Evolutionary conservation across 164 flowering plant genomes (phyloP).

Genomic region (Aristolochia contorta): DNA sequence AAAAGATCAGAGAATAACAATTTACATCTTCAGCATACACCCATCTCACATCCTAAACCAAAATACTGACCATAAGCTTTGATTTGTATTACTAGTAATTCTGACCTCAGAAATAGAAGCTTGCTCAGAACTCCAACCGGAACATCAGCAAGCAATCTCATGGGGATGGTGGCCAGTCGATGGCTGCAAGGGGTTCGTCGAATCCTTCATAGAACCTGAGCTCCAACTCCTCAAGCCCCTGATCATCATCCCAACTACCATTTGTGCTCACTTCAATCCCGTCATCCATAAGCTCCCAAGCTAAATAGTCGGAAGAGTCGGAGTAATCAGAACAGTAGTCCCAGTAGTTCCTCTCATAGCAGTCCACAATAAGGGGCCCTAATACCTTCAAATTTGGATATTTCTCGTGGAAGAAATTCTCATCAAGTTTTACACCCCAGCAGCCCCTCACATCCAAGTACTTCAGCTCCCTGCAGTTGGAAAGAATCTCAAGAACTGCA

Average conservation of each 20-base stretch:
- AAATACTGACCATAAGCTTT: slow-evolving; percentile 4
- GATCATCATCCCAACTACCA: slow-evolving; percentile 36
- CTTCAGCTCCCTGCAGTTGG: slow-evolving; percentile 31
- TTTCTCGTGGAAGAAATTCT: slow-evolving; percentile 22
- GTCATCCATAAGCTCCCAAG: slow-evolving; percentile 33
- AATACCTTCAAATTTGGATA: slow-evolving; percentile 21
- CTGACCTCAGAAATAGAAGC: no score
- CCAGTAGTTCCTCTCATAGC: slow-evolving; percentile 23
- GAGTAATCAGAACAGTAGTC: slow-evolving; percentile 32
- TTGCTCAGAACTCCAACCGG: no score
- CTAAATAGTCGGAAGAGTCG: slow-evolving; percentile 26
- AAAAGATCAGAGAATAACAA: slow-evolving; percentile 1
- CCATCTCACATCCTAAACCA: slow-evolving; percentile 12
- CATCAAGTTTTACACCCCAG: slow-evolving; percentile 42
- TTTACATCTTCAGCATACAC: slow-evolving; percentile 16
- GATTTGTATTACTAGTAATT: background rate
- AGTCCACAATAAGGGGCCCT: slow-evolving; percentile 30
- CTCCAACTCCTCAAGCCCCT: slow-evolving; percentile 34
- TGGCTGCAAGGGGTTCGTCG: slow-evolving; percentile 16
- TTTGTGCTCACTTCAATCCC: slow-evolving; percentile 25
- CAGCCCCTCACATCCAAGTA: slow-evolving; percentile 66
- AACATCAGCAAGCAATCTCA: slow-evolving; percentile 2
- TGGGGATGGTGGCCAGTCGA: slow-evolving; percentile 36
- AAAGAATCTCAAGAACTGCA: slow-evolving; percentile 21
- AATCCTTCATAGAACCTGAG: slow-evolving; percentile 38